Percentiles rank a stretch among this genome's conserved stretches.
Conservation (phyloP, 306 rosid genomes). For the Malus sylvestris region DNA sequence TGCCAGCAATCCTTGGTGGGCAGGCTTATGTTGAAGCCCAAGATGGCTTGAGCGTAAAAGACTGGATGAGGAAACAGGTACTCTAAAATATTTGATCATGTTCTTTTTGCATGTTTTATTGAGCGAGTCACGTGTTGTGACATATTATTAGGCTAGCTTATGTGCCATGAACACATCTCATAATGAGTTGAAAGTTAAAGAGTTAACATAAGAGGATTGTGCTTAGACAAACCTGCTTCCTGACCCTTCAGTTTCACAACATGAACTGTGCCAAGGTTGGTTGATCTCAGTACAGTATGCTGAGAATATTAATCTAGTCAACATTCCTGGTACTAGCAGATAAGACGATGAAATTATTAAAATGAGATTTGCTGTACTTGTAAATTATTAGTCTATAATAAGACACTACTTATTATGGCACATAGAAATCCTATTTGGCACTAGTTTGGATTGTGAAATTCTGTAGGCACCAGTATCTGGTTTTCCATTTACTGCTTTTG, state of each 20-base stretch:
- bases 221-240: background rate
- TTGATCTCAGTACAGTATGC: background rate
- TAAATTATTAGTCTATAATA: background rate
- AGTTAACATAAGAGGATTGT: background rate
- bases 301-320: background rate
- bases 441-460: background rate
- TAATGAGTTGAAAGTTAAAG: background rate
- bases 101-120: background rate
- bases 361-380: background rate
- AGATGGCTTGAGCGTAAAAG: conserved; percentile 73
- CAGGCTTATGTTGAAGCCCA: conserved; percentile 94
- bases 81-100: background rate
- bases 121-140: background rate
- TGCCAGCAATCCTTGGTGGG: conserved; percentile 96
- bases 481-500: background rate
- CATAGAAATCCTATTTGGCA: background rate
- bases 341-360: background rate
- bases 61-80: conserved; percentile 97
- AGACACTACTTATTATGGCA: background rate
- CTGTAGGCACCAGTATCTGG: background rate
- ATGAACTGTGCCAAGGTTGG: background rate
- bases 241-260: background rate
- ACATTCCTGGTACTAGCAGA: background rate
- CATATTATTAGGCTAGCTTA: background rate
- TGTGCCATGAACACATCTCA: background rate